A percentile compares a stretch with the other conserved stretches of the same genome.
These are phyloP conservation scores for Knoxia roxburghii DNA, from an alignment of 257 asterid genomes.

Conservation along the genomic window DNA sequence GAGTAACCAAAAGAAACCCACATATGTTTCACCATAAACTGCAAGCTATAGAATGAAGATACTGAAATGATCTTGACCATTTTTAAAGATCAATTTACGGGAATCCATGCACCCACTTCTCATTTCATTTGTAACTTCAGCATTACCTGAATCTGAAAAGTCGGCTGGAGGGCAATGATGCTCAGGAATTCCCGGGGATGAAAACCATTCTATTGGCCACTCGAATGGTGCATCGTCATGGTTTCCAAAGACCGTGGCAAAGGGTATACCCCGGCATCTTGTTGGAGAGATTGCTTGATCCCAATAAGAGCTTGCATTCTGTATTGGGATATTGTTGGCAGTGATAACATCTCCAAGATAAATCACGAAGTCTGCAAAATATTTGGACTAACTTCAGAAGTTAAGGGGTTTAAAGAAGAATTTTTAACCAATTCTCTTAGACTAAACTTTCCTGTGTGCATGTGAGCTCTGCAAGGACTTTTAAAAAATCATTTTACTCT, in stretches of 20 bases:
- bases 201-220: conserved; percentile 97
- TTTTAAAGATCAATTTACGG: not conserved
- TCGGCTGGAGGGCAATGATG: conserved; percentile 35
- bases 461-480: not conserved
- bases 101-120: not conserved
- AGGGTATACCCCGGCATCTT: conserved; percentile 58
- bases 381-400: not conserved
- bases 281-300: conserved; percentile 77
- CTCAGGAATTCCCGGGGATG: conserved; percentile 58
- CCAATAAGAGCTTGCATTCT: conserved; percentile 78
- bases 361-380: conserved; percentile 61
- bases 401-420: not conserved
- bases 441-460: not conserved
- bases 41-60: not conserved
- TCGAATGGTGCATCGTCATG: conserved; percentile 85
- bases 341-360: conserved; percentile 89
- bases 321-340: conserved; percentile 63
- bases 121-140: not conserved
- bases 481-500: not conserved
- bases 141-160: conserved; percentile 30
- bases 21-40: not conserved
- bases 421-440: not conserved
- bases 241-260: conserved; percentile 78
- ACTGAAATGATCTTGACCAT: not conserved
- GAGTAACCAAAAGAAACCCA: not conserved